Evolutionary conservation across 176 grass and related monocot genomes (phyloP).

Genomic region (Pontederia paniculata): DNA sequence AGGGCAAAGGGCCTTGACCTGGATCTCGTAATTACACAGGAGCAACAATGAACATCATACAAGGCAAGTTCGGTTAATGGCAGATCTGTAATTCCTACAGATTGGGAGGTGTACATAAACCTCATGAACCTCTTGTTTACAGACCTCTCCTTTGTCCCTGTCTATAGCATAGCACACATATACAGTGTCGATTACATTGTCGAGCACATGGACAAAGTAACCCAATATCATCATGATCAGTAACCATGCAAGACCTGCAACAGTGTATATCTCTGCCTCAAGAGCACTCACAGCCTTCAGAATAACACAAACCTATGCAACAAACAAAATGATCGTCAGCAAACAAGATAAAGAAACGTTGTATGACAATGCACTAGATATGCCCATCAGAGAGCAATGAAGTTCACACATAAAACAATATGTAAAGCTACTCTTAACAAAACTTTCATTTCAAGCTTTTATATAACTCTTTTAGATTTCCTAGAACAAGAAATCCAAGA

Average conservation of each 20-base stretch:
- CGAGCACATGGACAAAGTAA: constrained; percentile 36
- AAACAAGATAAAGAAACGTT: too few species aligned
- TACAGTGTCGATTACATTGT: constrained; percentile 33
- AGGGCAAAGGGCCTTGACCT: too few species aligned
- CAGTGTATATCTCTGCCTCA: constrained; percentile 25
- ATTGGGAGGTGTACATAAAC: constrained; percentile 29
- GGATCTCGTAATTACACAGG: neutral
- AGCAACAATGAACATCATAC: neutral
- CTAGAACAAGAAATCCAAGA: too few species aligned
- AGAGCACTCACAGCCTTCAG: constrained; percentile 27
- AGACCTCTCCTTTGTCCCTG: constrained; percentile 34
- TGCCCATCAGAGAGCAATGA: too few species aligned
- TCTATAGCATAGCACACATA: constrained; percentile 50
- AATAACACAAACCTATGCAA: constrained; percentile 30
- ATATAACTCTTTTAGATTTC: too few species aligned
- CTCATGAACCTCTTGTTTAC: constrained; percentile 31
- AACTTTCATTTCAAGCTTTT: too few species aligned
- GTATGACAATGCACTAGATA: too few species aligned
- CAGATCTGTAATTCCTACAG: constrained; percentile 27
- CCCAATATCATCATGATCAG: constrained; percentile 32
- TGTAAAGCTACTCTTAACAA: too few species aligned
- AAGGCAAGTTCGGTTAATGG: neutral
- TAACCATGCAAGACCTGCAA: constrained; percentile 28
- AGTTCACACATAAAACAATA: too few species aligned
- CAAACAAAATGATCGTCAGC: too few species aligned